Conservation (phyloP, 2,329 filamentous ascomycete genomes). For the Pseudopithomyces maydicus region DNA sequence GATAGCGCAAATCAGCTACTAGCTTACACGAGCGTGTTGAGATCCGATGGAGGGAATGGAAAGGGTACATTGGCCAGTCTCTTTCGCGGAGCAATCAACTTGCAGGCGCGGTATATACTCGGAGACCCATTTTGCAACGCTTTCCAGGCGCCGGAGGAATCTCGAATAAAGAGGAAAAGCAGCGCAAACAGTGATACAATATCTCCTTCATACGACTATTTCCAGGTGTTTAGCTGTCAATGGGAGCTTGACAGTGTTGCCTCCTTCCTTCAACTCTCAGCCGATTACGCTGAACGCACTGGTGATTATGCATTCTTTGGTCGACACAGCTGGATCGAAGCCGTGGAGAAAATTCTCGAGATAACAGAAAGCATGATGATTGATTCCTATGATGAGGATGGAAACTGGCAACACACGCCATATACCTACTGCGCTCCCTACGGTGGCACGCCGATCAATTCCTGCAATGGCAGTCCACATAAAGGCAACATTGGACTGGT, state of each 20-base stretch:
- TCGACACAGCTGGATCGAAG: slow-evolving; percentile 52
- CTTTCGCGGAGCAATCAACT: slow-evolving; percentile 73
- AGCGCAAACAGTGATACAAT: slow-evolving; percentile 50
- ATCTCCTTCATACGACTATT: slow-evolving; percentile 49
- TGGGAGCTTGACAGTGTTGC: slow-evolving; percentile 59
- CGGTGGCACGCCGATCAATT: slow-evolving; percentile 57
- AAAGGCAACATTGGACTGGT: slow-evolving; percentile 54
- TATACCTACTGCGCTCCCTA: slow-evolving; percentile 54
- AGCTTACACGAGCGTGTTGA: slow-evolving; percentile 66
- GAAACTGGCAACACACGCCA: slow-evolving; percentile 48
- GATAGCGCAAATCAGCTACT: slow-evolving; percentile 72
- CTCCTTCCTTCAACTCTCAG: slow-evolving; percentile 54
- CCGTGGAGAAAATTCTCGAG: slow-evolving; percentile 49
- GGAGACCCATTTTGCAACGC: slow-evolving; percentile 61
- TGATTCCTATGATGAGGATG: slow-evolving; percentile 52
- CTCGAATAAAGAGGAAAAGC: slow-evolving; percentile 45
- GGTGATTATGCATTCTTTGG: slow-evolving; percentile 53
- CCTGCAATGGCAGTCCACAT: slow-evolving; percentile 56
- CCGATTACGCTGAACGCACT: slow-evolving; percentile 54
- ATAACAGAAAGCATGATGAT: slow-evolving; percentile 54
- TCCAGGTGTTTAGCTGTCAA: slow-evolving; percentile 57
- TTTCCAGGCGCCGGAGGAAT: slow-evolving; percentile 57
- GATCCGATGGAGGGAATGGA: slow-evolving; percentile 50
- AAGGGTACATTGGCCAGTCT: slow-evolving; percentile 64
- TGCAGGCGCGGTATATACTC: slow-evolving; percentile 71